Conservation (phyloP, 768 basidiomycete species). For the Agrocybe praecox region DNA sequence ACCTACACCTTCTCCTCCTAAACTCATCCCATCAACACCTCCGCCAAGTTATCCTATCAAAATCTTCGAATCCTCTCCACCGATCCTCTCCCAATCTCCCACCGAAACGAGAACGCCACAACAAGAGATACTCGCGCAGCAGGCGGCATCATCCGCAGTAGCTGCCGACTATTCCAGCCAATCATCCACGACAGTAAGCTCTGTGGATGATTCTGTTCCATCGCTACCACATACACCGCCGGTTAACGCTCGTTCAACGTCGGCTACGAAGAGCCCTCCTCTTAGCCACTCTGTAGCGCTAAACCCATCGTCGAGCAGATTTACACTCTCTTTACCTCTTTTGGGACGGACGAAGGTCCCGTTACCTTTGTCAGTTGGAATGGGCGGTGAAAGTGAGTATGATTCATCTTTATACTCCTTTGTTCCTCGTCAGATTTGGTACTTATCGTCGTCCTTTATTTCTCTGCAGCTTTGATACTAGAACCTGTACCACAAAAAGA, state of each 20-base stretch:
- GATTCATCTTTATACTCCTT: background rate
- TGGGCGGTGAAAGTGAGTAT: background rate
- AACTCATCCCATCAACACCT: slow-evolving; percentile 1
- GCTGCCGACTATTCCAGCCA: background rate
- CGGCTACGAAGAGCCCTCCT: background rate
- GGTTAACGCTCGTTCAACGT: background rate
- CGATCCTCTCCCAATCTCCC: background rate
- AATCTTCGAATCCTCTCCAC: background rate
- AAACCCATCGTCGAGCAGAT: background rate
- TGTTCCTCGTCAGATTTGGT: no score
- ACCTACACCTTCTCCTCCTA: slow-evolving; percentile 1
- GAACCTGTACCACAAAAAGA: no score
- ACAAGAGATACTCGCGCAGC: background rate
- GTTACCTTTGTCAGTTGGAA: background rate
- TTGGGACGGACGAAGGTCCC: background rate
- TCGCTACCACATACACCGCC: slow-evolving; percentile 9
- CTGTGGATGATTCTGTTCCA: slow-evolving; percentile 19
- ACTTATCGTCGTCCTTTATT: no score
- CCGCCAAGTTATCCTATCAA: slow-evolving; percentile 8
- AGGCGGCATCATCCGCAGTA: background rate
- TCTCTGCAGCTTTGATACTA: no score
- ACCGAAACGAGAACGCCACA: background rate
- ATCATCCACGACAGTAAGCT: slow-evolving; percentile 5
- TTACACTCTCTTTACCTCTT: background rate
- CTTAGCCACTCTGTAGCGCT: background rate